These are phyloP conservation scores for Annulohypoxylon maeteangense DNA, from an alignment of 495 filamentous ascomycete genomes.

Conservation along the genomic window DNA sequence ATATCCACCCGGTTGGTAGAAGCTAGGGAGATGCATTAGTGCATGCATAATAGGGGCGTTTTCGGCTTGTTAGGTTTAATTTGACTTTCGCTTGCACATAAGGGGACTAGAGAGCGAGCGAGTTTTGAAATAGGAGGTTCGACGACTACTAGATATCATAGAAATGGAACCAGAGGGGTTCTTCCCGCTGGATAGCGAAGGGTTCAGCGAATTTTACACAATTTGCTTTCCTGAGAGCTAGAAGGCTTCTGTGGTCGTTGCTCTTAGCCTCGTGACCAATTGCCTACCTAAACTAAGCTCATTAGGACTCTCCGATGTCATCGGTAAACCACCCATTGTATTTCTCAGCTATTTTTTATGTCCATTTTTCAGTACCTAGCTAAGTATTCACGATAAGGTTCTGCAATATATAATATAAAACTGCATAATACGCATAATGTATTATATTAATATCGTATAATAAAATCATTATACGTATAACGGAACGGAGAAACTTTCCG, in stretches of 20 bases:
- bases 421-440: too few species aligned
- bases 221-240: not conserved
- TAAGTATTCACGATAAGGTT: too few species aligned
- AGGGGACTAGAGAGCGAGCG: constrained; percentile 22
- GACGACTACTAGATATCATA: constrained; percentile 29
- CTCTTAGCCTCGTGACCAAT: not conserved
- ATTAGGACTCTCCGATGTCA: not conserved
- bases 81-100: constrained; percentile 4
- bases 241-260: not conserved
- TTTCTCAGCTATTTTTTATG: too few species aligned
- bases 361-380: too few species aligned
- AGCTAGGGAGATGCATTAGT: constrained; percentile 19
- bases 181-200: constrained; percentile 8
- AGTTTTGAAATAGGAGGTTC: constrained; percentile 19
- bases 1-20: constrained; percentile 19
- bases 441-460: too few species aligned
- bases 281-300: not conserved
- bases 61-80: constrained; percentile 21
- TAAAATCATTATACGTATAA: too few species aligned
- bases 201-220: constrained; percentile 13
- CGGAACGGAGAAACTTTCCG: too few species aligned
- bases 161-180: not conserved
- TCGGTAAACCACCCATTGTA: not conserved
- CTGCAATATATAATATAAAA: too few species aligned
- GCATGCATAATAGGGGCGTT: constrained; percentile 35